Percentiles rank a stretch among this genome's conserved stretches.
These are phyloP conservation scores for Saccharomycopsis fodiens DNA, from an alignment of 805 yeast genomes.

Conservation along the genomic window DNA sequence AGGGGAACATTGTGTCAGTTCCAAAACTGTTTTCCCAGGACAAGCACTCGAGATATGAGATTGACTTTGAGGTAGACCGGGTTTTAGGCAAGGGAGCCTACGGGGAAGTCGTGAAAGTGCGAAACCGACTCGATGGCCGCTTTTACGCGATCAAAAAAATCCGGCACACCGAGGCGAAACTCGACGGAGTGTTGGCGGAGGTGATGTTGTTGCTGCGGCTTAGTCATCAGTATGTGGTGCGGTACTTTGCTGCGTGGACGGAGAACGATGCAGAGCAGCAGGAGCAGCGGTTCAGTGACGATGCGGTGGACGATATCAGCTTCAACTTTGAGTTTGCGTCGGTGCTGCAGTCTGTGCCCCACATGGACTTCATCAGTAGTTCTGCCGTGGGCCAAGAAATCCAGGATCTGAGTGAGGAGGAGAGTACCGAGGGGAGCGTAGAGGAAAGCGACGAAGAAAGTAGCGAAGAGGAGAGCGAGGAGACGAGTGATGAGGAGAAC, in stretches of 20 bases:
- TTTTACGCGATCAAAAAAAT: constrained; percentile 92
- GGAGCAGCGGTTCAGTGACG: constrained; percentile 10
- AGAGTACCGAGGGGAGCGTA: constrained; percentile 21
- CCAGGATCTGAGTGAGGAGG: constrained; percentile 22
- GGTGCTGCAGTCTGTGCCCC: constrained; percentile 24
- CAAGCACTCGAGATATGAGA: constrained; percentile 63
- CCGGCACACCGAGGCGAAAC: constrained; percentile 69
- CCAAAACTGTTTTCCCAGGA: constrained; percentile 10
- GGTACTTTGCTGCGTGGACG: constrained; percentile 97
- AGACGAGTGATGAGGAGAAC: constrained; percentile 16
- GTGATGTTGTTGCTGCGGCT: constrained; percentile 87
- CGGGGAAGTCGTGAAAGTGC: constrained; percentile 97
- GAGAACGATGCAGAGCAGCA: constrained; percentile 48
- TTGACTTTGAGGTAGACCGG: constrained; percentile 93
- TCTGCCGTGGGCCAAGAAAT: constrained; percentile 37
- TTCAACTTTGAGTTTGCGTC: constrained; percentile 18
- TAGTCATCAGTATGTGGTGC: constrained; percentile 91
- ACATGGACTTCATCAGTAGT: constrained; percentile 62
- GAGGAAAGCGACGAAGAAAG: constrained; percentile 23
- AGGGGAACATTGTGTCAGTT: constrained; percentile 19
- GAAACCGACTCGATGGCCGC: constrained; percentile 89
- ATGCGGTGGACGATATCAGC: constrained; percentile 15
- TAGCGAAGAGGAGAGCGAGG: constrained; percentile 24
- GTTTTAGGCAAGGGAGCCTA: constrained; percentile 90
- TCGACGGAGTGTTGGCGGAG: constrained; percentile 79